phyloP scores from a whole-genome alignment of 2,329 filamentous ascomycete species.

The Raffaelea arxii region DNA sequence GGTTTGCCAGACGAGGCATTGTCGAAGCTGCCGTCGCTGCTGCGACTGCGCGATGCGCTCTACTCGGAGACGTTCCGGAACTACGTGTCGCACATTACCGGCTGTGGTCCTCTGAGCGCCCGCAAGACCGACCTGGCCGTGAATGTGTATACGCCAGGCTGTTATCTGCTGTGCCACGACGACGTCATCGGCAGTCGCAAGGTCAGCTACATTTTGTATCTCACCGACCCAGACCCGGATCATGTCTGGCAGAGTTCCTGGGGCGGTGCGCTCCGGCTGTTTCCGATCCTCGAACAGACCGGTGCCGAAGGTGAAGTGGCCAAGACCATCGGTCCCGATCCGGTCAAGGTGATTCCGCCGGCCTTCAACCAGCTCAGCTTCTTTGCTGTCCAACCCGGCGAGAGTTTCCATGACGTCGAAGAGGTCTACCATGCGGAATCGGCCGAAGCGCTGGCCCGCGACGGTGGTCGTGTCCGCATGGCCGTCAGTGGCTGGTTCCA shows the following conservation, averaged over 20 bases:
- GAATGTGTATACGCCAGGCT: conserved; percentile 95
- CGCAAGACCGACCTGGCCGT: conserved; percentile 98
- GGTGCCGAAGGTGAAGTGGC: conserved; percentile 64
- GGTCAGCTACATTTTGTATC: conserved; percentile 93
- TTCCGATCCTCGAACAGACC: conserved; percentile 57
- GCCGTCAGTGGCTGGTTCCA: conserved; percentile 99
- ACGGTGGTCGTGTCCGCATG: conserved; percentile 80
- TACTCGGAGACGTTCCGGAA: conserved; percentile 85
- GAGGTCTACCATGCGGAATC: conserved; percentile 74
- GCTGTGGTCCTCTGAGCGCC: conserved; percentile 78
- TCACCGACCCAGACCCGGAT: conserved; percentile 81
- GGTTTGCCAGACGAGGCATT: conserved; percentile 82
- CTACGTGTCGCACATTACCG: conserved; percentile 80
- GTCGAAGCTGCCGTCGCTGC: conserved; percentile 77
- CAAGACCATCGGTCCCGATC: conserved; percentile 70
- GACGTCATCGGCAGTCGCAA: conserved; percentile 96
- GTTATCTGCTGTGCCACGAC: conserved; percentile 92
- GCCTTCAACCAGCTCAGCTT: conserved; percentile 97
- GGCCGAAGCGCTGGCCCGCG: conserved; percentile 48
- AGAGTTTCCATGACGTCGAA: conserved; percentile 98
- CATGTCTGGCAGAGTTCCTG: conserved; percentile 91
- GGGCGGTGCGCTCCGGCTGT: conserved; percentile 86
- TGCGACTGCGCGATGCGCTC: conserved; percentile 83
- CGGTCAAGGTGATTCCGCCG: conserved; percentile 75
- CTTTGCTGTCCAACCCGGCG: conserved; percentile 95